Percentiles rank a stretch among this genome's conserved stretches.
Evolutionary conservation across 768 basidiomycete genomes (phyloP).

Genomic region (Dioszegia hungarica): DNA sequence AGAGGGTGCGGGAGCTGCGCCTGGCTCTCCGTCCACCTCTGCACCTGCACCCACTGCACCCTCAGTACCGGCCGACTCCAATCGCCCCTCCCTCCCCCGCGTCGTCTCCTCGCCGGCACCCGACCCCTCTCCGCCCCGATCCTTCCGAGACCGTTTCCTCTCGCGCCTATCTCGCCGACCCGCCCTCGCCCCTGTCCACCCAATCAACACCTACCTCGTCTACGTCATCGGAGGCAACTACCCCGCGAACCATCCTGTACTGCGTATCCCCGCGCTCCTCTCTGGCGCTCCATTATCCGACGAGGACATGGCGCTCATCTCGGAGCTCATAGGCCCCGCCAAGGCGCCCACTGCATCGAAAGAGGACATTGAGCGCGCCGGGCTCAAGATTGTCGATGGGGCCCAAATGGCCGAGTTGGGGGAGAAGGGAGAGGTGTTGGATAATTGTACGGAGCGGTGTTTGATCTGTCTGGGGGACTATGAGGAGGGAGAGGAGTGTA

Average conservation of each 20-base stretch:
- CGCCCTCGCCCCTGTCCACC: background rate
- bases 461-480: conserved; percentile 84
- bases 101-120: conserved; percentile 3
- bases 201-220: conserved; percentile 69
- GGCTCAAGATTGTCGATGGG: conserved; percentile 68
- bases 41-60: background rate
- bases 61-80: background rate
- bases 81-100: background rate
- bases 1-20: conserved; percentile 14
- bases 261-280: conserved; percentile 55
- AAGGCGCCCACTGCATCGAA: conserved; percentile 66
- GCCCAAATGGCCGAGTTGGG: conserved; percentile 57
- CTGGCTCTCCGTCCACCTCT: background rate
- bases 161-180: conserved; percentile 44
- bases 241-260: conserved; percentile 79
- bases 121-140: conserved; percentile 6
- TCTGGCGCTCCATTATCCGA: conserved; percentile 44
- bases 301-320: conserved; percentile 28
- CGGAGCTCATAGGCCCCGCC: conserved; percentile 39
- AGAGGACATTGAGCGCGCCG: conserved; percentile 78
- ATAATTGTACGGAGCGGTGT: conserved; percentile 67
- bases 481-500: conserved; percentile 66
- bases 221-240: conserved; percentile 86
- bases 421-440: conserved; percentile 61
- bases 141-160: conserved; percentile 30